phyloP scores from a whole-genome alignment of 352 stramenopile species.

The Blastocystis sp. region DNA sequence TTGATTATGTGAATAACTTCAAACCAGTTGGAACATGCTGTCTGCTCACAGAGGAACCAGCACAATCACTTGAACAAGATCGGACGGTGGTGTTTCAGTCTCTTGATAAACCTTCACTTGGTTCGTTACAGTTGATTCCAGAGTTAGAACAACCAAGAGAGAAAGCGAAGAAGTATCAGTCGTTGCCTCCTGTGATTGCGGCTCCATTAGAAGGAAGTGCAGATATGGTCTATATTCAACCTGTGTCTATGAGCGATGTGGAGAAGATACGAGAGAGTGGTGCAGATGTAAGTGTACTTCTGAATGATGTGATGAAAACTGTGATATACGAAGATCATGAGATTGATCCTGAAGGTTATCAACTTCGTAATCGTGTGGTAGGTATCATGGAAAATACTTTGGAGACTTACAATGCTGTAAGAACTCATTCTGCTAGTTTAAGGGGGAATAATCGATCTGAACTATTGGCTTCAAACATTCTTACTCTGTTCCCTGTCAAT shows the following conservation, averaged over 20 bases:
- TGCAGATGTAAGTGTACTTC: not conserved
- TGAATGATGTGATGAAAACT: slow-evolving; percentile 61
- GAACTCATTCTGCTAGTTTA: not conserved
- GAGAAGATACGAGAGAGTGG: not conserved
- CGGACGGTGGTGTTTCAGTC: slow-evolving; percentile 23
- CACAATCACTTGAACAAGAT: not conserved
- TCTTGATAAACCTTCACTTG: not conserved
- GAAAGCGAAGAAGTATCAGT: not conserved
- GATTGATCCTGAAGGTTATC: slow-evolving; percentile 53
- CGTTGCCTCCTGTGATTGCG: slow-evolving; percentile 25
- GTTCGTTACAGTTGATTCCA: not conserved
- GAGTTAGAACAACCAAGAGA: not conserved
- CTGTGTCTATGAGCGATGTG: not conserved
- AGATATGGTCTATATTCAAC: slow-evolving; percentile 2
- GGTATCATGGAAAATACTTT: slow-evolving; percentile 27
- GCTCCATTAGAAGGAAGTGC: slow-evolving; percentile 1
- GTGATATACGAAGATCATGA: slow-evolving; percentile 24
- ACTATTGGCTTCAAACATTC: not conserved
- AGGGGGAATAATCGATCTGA: not conserved
- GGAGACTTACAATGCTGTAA: not conserved
- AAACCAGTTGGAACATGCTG: slow-evolving; percentile 13
- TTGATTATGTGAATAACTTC: slow-evolving; percentile 21
- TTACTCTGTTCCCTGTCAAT: not conserved
- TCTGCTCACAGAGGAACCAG: not conserved
- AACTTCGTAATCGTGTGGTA: slow-evolving; percentile 20